Percentiles rank a stretch among this genome's conserved stretches.
phyloP scores from a whole-genome alignment of 768 basidiomycete genomes.

The Kwoniella bestiolae region DNA sequence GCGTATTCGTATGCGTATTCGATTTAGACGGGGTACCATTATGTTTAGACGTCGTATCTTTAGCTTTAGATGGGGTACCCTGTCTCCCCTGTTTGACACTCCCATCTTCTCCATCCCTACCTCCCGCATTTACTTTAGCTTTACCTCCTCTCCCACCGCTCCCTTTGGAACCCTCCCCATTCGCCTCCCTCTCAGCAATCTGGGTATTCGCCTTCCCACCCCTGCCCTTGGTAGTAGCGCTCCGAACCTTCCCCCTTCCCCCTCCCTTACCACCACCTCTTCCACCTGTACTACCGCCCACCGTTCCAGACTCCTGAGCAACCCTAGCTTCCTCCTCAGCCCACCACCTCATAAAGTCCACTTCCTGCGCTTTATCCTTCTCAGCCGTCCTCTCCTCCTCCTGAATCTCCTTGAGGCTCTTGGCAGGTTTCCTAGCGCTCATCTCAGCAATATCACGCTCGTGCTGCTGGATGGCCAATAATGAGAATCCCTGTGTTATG shows the following conservation, averaged over 20 bases:
- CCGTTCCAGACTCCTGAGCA: conserved; percentile 6
- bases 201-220: neutral
- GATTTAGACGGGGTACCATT: neutral
- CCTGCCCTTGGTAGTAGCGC: conserved; percentile 10
- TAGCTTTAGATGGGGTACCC: neutral
- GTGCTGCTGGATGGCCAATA: conserved; percentile 80
- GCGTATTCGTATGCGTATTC: neutral
- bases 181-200: neutral
- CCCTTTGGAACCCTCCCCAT: neutral
- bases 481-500: conserved; percentile 63
- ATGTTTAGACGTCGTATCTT: neutral
- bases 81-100: neutral
- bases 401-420: conserved; percentile 79
- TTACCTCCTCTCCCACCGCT: conserved; percentile 9
- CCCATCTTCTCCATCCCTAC: neutral
- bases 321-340: conserved; percentile 64
- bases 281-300: neutral
- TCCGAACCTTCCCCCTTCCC: conserved; percentile 4
- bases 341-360: conserved; percentile 89
- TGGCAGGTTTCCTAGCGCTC: conserved; percentile 60
- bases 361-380: conserved; percentile 62
- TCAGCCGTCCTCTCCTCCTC: conserved; percentile 66
- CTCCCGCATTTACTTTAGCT: neutral
- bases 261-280: conserved; percentile 3
- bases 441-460: conserved; percentile 66